Evolutionary conservation across 192 early-diverging fungal species (phyloP).

Genomic region (Podila verticillata): DNA sequence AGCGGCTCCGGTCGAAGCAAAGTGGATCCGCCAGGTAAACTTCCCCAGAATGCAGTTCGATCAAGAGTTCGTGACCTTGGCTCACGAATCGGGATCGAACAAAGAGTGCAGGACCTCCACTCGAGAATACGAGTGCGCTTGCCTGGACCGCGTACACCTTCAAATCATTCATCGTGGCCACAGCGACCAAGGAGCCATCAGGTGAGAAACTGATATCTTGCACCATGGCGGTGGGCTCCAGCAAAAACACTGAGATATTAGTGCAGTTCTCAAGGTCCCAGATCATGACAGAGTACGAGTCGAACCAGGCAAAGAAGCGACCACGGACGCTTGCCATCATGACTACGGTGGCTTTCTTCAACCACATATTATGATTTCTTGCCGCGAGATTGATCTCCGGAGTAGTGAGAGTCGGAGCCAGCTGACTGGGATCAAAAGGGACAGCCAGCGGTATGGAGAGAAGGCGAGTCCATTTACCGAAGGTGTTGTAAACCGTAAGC

Average conservation of each 20-base stretch:
- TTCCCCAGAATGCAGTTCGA: no score
- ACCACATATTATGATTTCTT: not conserved
- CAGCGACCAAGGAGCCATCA: no score
- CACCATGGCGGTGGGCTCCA: not conserved
- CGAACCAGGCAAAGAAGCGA: not conserved
- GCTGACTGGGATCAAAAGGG: not conserved
- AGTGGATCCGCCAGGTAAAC: no score
- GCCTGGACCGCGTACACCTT: no score
- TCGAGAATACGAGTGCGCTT: no score
- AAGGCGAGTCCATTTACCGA: not conserved
- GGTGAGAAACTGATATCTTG: no score
- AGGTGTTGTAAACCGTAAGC: not conserved
- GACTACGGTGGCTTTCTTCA: not conserved
- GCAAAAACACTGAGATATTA: not conserved
- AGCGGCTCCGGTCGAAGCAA: no score
- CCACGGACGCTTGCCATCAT: not conserved
- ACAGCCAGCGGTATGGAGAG: not conserved
- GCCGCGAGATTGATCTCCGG: not conserved
- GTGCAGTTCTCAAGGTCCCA: not conserved
- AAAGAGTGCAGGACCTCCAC: no score
- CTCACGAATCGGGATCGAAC: no score
- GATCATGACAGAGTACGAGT: not conserved
- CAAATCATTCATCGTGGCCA: no score
- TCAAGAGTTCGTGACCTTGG: no score
- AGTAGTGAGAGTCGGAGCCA: no score